These are phyloP conservation scores for Fusarium acutatum DNA, from an alignment of 2,329 filamentous ascomycete species.

Conservation along the genomic window DNA sequence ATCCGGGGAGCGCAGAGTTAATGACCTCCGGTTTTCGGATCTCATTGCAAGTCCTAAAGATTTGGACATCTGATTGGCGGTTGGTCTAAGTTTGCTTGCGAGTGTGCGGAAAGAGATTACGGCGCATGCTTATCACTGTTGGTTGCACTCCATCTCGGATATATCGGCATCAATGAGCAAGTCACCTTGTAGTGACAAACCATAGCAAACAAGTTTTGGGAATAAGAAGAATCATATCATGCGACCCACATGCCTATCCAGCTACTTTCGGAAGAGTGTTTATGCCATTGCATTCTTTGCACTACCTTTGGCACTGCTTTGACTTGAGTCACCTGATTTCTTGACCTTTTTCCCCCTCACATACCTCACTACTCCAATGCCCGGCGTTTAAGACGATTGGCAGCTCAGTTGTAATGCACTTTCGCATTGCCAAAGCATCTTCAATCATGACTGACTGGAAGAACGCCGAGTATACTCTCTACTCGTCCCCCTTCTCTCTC, in stretches of 20 bases:
- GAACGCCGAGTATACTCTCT: constrained; percentile 18
- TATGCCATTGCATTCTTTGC: no score
- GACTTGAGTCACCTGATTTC: not conserved
- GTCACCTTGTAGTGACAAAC: not conserved
- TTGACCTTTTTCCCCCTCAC: not conserved
- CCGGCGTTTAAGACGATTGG: not conserved
- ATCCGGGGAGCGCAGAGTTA: not conserved
- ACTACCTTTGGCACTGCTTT: not conserved
- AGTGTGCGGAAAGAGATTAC: not conserved
- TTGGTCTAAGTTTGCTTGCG: not conserved
- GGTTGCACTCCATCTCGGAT: not conserved
- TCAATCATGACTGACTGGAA: constrained; percentile 1
- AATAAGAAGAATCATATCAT: not conserved
- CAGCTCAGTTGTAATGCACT: not conserved
- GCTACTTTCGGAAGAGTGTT: not conserved
- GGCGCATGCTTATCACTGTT: not conserved
- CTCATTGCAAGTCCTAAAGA: not conserved
- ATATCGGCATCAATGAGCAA: not conserved
- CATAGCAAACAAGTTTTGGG: not conserved
- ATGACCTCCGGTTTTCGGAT: not conserved
- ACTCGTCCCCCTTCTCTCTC: constrained; percentile 20
- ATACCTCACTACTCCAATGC: not conserved
- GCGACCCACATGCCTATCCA: not conserved
- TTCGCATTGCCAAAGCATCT: not conserved
- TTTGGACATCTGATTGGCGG: not conserved